phyloP scores from a whole-genome alignment of 176 grass and related monocot genomes.

The Aegilops bicornis region DNA sequence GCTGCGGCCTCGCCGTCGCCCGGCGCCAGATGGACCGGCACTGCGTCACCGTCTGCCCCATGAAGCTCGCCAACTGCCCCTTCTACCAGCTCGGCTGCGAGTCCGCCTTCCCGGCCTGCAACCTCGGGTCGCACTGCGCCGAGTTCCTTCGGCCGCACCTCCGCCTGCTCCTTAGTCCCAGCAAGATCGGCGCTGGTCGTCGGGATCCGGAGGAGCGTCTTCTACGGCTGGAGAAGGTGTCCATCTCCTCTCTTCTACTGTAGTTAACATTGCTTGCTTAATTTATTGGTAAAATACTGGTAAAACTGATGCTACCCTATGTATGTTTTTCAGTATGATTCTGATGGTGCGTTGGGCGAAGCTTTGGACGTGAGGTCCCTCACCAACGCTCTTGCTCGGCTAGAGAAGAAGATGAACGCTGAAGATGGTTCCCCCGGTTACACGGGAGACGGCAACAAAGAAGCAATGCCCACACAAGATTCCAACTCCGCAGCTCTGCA shows the following conservation, averaged over 20 bases:
- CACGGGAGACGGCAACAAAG: neutral
- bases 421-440: neutral
- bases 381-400: neutral
- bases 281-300: neutral
- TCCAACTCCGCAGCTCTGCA: neutral
- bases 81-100: constrained; percentile 15
- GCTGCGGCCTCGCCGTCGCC: neutral
- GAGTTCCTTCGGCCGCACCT: neutral
- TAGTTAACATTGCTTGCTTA: neutral
- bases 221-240: neutral
- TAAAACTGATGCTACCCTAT: neutral
- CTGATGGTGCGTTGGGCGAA: neutral
- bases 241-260: neutral
- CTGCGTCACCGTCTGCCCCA: neutral
- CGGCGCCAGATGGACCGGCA: constrained; percentile 9
- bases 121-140: neutral
- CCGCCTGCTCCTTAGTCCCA: neutral
- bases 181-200: neutral
- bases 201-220: neutral
- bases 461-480: neutral
- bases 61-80: constrained; percentile 10
- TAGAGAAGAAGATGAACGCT: constrained; percentile 7
- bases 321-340: neutral
- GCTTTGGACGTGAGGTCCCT: constrained; percentile 14
- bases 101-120: constrained; percentile 13